Percentiles rank a stretch among this genome's conserved stretches.
phyloP scores from a whole-genome alignment of 2,329 filamentous ascomycete species.

The Anthostomella pinea region DNA sequence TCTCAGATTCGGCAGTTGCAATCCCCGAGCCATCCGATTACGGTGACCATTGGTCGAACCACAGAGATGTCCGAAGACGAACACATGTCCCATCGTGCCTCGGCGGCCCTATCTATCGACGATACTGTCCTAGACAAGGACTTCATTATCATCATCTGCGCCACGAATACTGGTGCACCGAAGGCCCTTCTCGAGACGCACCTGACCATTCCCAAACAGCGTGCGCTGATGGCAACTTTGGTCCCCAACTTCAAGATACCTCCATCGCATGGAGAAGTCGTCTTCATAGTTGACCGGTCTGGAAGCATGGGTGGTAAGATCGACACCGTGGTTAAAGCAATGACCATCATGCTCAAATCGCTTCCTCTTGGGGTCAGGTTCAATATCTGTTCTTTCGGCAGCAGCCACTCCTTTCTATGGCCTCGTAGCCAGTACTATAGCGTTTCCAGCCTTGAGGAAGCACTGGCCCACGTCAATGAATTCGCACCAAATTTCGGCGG shows the following conservation, averaged over 20 bases:
- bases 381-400: constrained; percentile 16
- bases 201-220: constrained; percentile 6
- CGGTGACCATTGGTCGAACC: constrained; percentile 11
- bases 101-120: constrained; percentile 11
- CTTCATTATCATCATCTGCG: constrained; percentile 11
- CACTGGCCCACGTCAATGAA: constrained; percentile 3
- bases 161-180: constrained; percentile 7
- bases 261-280: constrained; percentile 8
- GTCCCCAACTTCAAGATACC: constrained; percentile 13
- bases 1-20: constrained; percentile 10
- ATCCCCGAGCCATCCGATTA: constrained; percentile 13
- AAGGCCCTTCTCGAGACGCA: constrained; percentile 16
- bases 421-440: constrained; percentile 9
- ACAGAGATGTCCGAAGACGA: constrained; percentile 7
- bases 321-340: constrained; percentile 9
- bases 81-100: constrained; percentile 8
- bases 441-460: constrained; percentile 5
- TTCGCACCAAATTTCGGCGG: constrained; percentile 7
- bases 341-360: constrained; percentile 11
- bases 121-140: constrained; percentile 6
- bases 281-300: constrained; percentile 15
- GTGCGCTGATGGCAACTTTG: constrained; percentile 12
- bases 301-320: constrained; percentile 10
- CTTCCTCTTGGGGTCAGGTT: constrained; percentile 12
- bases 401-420: constrained; percentile 10